Evolutionary conservation across 306 rosid species (phyloP).

Genomic region (Quercus ilex): DNA sequence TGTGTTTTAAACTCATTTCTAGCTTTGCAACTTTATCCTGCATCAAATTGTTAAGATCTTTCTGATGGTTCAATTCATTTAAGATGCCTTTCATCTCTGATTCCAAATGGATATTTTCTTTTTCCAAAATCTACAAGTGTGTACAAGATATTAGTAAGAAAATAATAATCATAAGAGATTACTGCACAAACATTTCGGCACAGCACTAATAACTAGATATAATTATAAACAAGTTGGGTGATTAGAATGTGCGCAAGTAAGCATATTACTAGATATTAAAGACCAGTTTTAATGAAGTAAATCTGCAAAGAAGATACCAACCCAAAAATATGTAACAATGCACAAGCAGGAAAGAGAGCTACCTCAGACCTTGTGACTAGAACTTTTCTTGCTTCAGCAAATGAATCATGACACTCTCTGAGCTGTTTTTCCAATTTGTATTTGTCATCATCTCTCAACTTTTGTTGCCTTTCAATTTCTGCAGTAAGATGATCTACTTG

Average conservation of each 20-base stretch:
- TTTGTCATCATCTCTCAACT: slow-evolving; percentile 43
- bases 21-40: slow-evolving; percentile 39
- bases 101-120: slow-evolving; percentile 43
- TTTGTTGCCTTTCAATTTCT: slow-evolving; percentile 60
- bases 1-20: slow-evolving; percentile 41
- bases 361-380: slow-evolving; percentile 64
- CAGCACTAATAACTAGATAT: neutral
- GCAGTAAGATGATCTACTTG: slow-evolving; percentile 63
- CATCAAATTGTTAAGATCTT: slow-evolving; percentile 42
- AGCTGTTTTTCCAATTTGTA: slow-evolving; percentile 43
- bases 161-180: neutral
- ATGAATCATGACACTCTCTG: slow-evolving; percentile 36
- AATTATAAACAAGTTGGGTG: neutral
- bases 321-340: neutral
- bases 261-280: neutral
- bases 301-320: neutral
- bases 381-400: slow-evolving; percentile 38
- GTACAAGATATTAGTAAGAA: neutral
- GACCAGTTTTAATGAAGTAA: neutral
- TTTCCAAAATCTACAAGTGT: slow-evolving; percentile 46
- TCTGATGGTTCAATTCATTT: slow-evolving; percentile 41
- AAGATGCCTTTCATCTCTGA: slow-evolving; percentile 38
- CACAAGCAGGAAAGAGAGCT: slow-evolving; percentile 26
- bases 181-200: neutral
- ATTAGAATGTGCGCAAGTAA: neutral